These are phyloP conservation scores for Beta macrorhiza DNA, from an alignment of 179 eudicot genomes.

Conservation along the genomic window DNA sequence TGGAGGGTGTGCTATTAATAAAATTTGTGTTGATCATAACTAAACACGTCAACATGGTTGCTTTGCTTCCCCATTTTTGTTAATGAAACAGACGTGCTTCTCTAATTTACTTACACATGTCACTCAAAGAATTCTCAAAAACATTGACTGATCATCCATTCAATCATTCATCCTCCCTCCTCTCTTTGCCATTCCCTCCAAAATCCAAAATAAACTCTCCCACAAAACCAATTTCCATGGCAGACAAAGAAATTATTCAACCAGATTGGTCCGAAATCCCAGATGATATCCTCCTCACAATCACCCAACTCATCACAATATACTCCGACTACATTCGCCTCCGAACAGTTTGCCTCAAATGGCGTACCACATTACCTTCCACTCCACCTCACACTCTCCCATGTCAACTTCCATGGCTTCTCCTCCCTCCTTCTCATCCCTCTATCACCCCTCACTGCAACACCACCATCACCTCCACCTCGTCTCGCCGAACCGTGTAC, in stretches of 20 bases:
- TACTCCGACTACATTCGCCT: slow-evolving; percentile 53
- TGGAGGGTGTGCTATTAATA: no score
- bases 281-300: slow-evolving; percentile 44
- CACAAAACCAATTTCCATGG: neutral
- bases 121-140: no score
- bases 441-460: neutral
- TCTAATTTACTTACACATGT: no score
- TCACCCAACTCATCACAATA: slow-evolving; percentile 35
- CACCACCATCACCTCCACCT: neutral
- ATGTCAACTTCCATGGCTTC: slow-evolving; percentile 69
- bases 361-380: slow-evolving; percentile 38
- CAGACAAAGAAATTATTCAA: neutral
- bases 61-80: no score
- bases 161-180: neutral
- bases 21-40: no score
- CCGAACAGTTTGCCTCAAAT: slow-evolving; percentile 51
- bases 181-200: neutral
- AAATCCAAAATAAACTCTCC: neutral
- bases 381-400: slow-evolving; percentile 36
- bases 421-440: slow-evolving; percentile 45
- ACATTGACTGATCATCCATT: neutral
- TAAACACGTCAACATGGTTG: no score
- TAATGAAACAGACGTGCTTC: no score
- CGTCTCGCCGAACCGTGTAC: slow-evolving; percentile 29
- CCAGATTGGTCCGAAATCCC: slow-evolving; percentile 59